Percentiles rank a stretch among this genome's conserved stretches.
Evolutionary conservation across 2,329 filamentous ascomycete genomes (phyloP).

Genomic region (Lasiodiplodia citricola): DNA sequence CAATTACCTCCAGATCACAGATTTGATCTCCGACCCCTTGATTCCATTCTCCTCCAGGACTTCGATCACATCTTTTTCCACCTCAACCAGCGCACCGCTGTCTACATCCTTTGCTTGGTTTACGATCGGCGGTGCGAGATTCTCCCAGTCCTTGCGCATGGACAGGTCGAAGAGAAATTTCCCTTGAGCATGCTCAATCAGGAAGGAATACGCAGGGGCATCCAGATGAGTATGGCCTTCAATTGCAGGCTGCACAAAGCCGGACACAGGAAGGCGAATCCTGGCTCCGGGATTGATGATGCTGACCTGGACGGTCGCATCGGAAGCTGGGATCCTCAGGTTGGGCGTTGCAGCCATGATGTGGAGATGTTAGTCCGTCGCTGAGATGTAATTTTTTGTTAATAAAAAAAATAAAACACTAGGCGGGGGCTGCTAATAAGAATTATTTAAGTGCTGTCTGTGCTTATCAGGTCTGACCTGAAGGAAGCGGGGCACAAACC

Average conservation of each 20-base stretch:
- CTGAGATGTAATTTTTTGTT: too few relatives aligned
- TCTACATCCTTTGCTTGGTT: conserved; percentile 31
- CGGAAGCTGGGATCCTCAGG: conserved; percentile 31
- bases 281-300: conserved; percentile 17
- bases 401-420: too few relatives aligned
- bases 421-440: too few relatives aligned
- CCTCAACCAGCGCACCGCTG: conserved; percentile 43
- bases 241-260: conserved; percentile 1
- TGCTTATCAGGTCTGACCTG: too few relatives aligned
- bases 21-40: background rate
- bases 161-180: conserved; percentile 12
- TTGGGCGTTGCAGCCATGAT: background rate
- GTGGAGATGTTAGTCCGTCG: background rate
- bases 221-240: conserved; percentile 11
- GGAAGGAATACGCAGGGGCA: conserved; percentile 1
- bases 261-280: background rate
- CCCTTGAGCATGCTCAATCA: conserved; percentile 11
- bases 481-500: too few relatives aligned
- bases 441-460: too few relatives aligned
- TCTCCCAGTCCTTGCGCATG: conserved; percentile 53
- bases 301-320: conserved; percentile 6
- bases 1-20: conserved; percentile 29
- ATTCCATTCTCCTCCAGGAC: conserved; percentile 30
- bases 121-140: conserved; percentile 31
- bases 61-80: conserved; percentile 44